These are phyloP conservation scores for Leucogyrophana mollusca DNA, from an alignment of 768 basidiomycete species.

Conservation along the genomic window DNA sequence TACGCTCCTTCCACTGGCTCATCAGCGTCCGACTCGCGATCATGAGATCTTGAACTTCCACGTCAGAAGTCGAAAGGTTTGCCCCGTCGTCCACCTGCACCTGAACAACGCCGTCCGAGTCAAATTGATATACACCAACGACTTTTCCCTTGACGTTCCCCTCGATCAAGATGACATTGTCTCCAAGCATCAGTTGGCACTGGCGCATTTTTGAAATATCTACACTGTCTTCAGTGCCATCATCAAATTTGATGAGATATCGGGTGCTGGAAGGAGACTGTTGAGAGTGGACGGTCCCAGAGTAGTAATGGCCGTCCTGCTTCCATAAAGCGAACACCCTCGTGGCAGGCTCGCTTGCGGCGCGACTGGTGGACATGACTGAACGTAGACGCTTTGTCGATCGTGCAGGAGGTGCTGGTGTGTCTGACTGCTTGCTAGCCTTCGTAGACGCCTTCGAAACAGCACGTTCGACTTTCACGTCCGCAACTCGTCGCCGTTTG, in stretches of 20 bases:
- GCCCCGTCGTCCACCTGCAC: slow-evolving; percentile 41
- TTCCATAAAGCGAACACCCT: slow-evolving; percentile 75
- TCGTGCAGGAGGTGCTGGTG: slow-evolving; percentile 29
- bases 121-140: slow-evolving; percentile 28
- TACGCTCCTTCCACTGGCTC: slow-evolving; percentile 54
- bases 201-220: slow-evolving; percentile 52
- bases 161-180: slow-evolving; percentile 47
- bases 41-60: slow-evolving; percentile 40
- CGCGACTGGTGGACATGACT: slow-evolving; percentile 24
- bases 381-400: slow-evolving; percentile 41
- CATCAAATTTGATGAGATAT: slow-evolving; percentile 68
- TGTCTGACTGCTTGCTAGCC: slow-evolving; percentile 22
- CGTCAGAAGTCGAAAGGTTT: slow-evolving; percentile 19
- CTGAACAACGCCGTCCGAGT: slow-evolving; percentile 27
- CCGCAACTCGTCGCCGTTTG: slow-evolving; percentile 45
- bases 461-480: slow-evolving; percentile 21
- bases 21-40: slow-evolving; percentile 52
- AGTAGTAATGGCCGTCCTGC: slow-evolving; percentile 56
- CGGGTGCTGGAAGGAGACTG: slow-evolving; percentile 21
- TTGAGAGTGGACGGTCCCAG: slow-evolving; percentile 50
- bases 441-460: slow-evolving; percentile 22
- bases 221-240: slow-evolving; percentile 47
- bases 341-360: slow-evolving; percentile 34
- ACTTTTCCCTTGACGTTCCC: slow-evolving; percentile 28
- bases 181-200: slow-evolving; percentile 50